These are phyloP conservation scores for Corrigiola litoralis DNA, from an alignment of 179 eudicot genomes.

Conservation along the genomic window DNA sequence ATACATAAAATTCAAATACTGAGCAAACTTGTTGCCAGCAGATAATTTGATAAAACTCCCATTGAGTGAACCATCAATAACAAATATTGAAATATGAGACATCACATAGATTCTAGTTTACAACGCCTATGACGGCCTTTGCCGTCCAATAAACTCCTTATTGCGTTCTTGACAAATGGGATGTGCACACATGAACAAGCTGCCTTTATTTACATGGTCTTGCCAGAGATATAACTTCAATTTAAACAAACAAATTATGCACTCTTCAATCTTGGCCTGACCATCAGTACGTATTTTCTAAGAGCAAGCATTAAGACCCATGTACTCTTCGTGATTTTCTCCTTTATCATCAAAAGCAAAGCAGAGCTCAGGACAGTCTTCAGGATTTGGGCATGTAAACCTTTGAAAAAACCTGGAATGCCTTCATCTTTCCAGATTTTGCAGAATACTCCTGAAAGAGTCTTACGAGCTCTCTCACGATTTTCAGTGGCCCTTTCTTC, in stretches of 20 bases:
- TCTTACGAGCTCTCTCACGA: constrained; percentile 40
- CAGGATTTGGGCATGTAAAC: constrained; percentile 77
- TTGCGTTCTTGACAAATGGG: neutral
- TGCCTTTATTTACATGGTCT: constrained; percentile 11
- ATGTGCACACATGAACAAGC: neutral
- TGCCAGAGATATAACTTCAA: neutral
- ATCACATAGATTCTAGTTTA: constrained; percentile 5
- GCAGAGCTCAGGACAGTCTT: constrained; percentile 89
- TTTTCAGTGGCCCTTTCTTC: constrained; percentile 31
- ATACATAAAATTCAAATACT: too few relatives aligned
- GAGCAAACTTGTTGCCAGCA: neutral
- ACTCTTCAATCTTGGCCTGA: constrained; percentile 47
- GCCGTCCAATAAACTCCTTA: constrained; percentile 9
- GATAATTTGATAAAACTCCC: neutral
- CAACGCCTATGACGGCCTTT: neutral
- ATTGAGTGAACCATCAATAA: neutral
- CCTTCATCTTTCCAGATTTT: constrained; percentile 79
- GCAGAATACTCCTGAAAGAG: constrained; percentile 42
- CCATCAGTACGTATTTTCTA: constrained; percentile 33
- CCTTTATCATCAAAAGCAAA: constrained; percentile 82
- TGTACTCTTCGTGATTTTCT: constrained; percentile 65
- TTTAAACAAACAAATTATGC: constrained; percentile 22
- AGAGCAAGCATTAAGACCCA: constrained; percentile 80
- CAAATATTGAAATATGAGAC: neutral
- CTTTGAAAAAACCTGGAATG: constrained; percentile 64